Base-by-base conservation (phyloP, 1,284 basidiomycete species). In the Tylopilus sp. region DNA sequence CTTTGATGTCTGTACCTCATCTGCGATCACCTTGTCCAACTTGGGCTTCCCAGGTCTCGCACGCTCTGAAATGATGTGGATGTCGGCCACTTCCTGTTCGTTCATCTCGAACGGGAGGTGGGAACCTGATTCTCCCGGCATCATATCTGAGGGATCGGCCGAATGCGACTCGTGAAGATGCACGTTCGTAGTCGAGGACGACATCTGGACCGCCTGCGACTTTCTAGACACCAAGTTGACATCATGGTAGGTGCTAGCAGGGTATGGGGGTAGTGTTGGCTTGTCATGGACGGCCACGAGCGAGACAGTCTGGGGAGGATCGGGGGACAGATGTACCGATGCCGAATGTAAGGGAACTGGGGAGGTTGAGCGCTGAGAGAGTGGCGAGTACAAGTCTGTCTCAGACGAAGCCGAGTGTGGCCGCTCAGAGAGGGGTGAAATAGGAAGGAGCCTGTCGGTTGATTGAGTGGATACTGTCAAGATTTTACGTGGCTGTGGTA, bases 41-140 rank as follows among this genome's bases (percentile, higher is more conserved):
- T 79, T 83, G n/a, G 91, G 90, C 58, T 84, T 82, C 0, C 91
- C 91, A 1, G 81, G 78, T 37, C 81, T 73, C 10, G 85, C 85
- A 48, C 81, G 73, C 66, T 92, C 89, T 9, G 85, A 76, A 34
- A 92, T 72, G 15, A 80, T 61, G 19, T 74, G 74, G 55, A 91
- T 74, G 54, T 92, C 89, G 11, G 73, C 69, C 56, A 83, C 74
- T 63, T 94, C 91, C 41, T 74, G 71, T 35, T 77, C 76, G 54
- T 85, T 81, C 48, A 91, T 70, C 61, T 81, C 76, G 16, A 88
- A 74, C 66, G 65, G 47, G 6, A 44, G 29, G 1, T 15, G 35
- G 1, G 35, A 8, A 16, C 49, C 43, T 10, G 38, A 36, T 3
- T 15, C 2, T 4, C 25, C 21, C 25, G 10, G n/a, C 8, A 44